Percentiles rank a stretch among this genome's conserved stretches.
phyloP scores from a whole-genome alignment of 495 filamentous ascomycete species.

The Penicillium samsonianum region DNA sequence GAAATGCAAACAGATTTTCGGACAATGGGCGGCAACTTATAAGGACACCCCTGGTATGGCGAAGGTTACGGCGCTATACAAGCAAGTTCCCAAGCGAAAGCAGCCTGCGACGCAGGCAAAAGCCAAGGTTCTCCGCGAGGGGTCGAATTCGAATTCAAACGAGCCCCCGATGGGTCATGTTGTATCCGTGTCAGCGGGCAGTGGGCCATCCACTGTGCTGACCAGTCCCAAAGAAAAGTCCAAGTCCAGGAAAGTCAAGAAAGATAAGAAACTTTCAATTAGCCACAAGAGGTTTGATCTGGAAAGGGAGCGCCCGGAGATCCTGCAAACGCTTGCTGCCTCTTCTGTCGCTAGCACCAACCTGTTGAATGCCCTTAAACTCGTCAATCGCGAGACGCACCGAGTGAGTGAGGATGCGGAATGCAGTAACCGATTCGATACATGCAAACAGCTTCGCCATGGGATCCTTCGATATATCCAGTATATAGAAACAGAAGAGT shows the following conservation, averaged over 20 bases:
- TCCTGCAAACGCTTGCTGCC: constrained; percentile 80
- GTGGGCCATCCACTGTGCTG: constrained; percentile 41
- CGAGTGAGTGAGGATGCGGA: constrained; percentile 82
- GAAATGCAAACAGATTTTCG: constrained; percentile 83
- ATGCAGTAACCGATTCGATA: constrained; percentile 76
- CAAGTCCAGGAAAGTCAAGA: constrained; percentile 44
- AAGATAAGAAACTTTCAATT: constrained; percentile 35
- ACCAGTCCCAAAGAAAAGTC: constrained; percentile 40
- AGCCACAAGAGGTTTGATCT: constrained; percentile 67
- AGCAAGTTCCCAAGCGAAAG: constrained; percentile 69
- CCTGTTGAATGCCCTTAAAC: constrained; percentile 82
- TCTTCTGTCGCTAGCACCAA: constrained; percentile 88
- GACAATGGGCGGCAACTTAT: constrained; percentile 84
- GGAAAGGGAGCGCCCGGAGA: constrained; percentile 81
- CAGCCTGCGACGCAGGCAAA: constrained; percentile 67
- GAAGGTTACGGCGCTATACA: constrained; percentile 76
- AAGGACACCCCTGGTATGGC: constrained; percentile 80
- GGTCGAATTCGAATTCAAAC: constrained; percentile 56
- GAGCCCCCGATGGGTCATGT: constrained; percentile 57
- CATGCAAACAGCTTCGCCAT: constrained; percentile 79
- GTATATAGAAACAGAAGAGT: constrained; percentile 78
- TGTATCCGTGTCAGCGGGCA: constrained; percentile 44
- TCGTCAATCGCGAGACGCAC: constrained; percentile 87
- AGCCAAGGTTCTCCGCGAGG: constrained; percentile 79
- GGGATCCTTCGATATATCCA: constrained; percentile 89